These are phyloP conservation scores for Zoysia matrella DNA, from an alignment of 202 grass and related monocot genomes.

Conservation along the genomic window DNA sequence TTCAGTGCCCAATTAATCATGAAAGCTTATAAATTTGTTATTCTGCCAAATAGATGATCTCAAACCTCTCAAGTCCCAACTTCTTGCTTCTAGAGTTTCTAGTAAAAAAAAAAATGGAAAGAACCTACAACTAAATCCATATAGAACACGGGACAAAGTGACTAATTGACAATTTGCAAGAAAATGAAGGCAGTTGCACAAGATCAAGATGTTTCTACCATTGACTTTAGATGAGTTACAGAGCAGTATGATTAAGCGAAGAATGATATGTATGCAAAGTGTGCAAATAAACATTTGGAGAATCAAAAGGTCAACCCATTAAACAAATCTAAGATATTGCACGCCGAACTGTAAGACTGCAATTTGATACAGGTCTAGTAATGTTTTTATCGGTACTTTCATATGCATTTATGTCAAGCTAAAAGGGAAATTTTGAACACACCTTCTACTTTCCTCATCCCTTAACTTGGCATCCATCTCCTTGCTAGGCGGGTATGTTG, in stretches of 20 bases:
- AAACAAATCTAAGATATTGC: neutral
- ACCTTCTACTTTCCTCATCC: conserved; percentile 78
- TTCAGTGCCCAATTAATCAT: neutral
- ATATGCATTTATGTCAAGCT: neutral
- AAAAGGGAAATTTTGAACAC: conserved; percentile 10
- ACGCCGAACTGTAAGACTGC: neutral
- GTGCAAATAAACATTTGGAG: neutral
- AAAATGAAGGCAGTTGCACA: neutral
- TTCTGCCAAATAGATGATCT: neutral
- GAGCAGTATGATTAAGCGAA: neutral
- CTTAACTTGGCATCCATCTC: conserved; percentile 83
- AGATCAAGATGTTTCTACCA: conserved; percentile 25
- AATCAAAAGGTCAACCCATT: conserved; percentile 13
- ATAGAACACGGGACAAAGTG: conserved; percentile 1
- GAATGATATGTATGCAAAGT: conserved; percentile 2
- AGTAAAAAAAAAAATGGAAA: neutral
- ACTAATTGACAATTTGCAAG: neutral
- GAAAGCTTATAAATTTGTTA: conserved; percentile 12
- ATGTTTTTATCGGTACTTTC: conserved; percentile 2
- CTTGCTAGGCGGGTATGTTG: conserved; percentile 75
- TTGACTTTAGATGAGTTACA: neutral
- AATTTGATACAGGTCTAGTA: neutral
- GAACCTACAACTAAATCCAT: neutral
- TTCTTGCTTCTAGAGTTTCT: neutral
- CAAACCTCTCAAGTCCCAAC: neutral